Conservation (phyloP, 2,329 filamentous ascomycete genomes). For the Fusarium longipes region DNA sequence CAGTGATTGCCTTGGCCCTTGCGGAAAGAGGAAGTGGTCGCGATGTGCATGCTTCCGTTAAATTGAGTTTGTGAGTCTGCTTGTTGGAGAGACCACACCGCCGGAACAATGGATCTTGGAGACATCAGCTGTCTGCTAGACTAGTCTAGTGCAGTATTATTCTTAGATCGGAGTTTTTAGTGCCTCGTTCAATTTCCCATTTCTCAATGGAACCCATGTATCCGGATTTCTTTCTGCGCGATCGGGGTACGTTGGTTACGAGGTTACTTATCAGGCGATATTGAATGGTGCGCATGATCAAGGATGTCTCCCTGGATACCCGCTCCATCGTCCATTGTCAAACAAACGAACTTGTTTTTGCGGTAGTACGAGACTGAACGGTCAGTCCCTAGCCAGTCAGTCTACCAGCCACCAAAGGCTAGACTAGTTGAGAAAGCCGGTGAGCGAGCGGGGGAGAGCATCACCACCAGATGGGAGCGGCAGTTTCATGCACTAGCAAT, state of each 20-base stretch:
- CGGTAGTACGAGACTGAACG: constrained; percentile 9
- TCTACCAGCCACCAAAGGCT: constrained; percentile 8
- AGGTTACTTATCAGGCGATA: background rate
- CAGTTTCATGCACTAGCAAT: constrained; percentile 9
- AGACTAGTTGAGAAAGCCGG: constrained; percentile 2
- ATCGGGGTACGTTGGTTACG: background rate
- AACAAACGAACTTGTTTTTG: background rate
- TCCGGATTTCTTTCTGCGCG: background rate
- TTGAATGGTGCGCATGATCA: background rate
- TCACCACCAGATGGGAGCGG: background rate
- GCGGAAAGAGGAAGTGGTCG: background rate
- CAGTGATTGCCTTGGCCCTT: background rate
- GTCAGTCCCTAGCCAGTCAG: background rate
- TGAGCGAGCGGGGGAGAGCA: constrained; percentile 16
- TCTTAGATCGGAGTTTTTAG: background rate
- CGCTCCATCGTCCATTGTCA: constrained; percentile 1
- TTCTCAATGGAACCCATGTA: background rate
- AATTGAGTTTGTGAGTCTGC: background rate
- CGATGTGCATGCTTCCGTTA: background rate
- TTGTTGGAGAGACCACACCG: background rate
- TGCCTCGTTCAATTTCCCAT: background rate
- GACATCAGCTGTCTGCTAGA: background rate
- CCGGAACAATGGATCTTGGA: background rate
- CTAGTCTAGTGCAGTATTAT: no score
- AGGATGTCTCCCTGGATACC: background rate